A percentile compares a stretch with the other conserved stretches of the same genome.
These are phyloP conservation scores for Lipomyces kockii DNA, from an alignment of 805 yeast species.

Conservation along the genomic window DNA sequence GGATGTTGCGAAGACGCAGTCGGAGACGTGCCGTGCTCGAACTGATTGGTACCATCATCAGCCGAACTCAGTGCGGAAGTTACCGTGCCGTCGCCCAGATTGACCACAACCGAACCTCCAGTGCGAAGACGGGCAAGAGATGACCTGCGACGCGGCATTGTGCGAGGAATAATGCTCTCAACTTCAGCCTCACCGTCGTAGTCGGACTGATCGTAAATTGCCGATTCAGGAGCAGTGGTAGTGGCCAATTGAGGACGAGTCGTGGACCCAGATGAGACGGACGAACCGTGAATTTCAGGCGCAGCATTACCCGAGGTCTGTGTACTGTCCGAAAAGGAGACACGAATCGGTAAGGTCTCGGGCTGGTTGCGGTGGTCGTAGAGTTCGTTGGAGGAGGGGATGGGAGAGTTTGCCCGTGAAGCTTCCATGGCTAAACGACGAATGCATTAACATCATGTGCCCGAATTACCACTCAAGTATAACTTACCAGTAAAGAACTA, in stretches of 20 bases:
- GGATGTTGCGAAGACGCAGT: neutral
- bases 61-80: neutral
- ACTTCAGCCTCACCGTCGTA: constrained; percentile 17
- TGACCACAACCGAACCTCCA: constrained; percentile 9
- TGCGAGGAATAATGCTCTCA: neutral
- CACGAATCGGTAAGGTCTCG: constrained; percentile 49
- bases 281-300: neutral
- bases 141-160: neutral
- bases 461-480: neutral
- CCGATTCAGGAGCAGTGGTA: constrained; percentile 21
- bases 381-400: constrained; percentile 41
- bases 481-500: neutral
- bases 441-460: neutral
- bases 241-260: constrained; percentile 20
- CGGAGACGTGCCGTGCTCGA: neutral
- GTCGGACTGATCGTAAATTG: constrained; percentile 19
- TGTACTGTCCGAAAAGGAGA: constrained; percentile 29
- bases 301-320: neutral
- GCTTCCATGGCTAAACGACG: constrained; percentile 23
- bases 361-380: constrained; percentile 58
- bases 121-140: neutral
- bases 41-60: constrained; percentile 4
- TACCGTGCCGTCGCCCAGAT: constrained; percentile 2
- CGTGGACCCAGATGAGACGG: constrained; percentile 21
- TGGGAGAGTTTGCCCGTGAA: constrained; percentile 32